Evolutionary conservation across 495 filamentous ascomycete genomes (phyloP), one percentile per base, ranked within the genome.

Genomic region (Penicillium fimorum): DNA sequence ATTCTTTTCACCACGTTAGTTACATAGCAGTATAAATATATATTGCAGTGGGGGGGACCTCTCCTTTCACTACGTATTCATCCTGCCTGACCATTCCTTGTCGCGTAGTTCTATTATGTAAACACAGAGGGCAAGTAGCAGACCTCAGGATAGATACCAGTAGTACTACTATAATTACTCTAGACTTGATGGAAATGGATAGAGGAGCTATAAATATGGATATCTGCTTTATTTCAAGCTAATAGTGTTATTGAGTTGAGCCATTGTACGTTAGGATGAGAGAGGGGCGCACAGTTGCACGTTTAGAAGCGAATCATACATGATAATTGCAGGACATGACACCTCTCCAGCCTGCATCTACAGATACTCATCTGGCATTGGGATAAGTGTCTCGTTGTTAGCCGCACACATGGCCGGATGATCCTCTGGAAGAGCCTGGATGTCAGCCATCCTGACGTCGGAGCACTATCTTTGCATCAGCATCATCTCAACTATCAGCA

Each of bases 381-480:
- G 42, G 42, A 44, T 44, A 22, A 44, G 20, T 13, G 42, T 44
- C 42, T 44, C 42, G 20, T 44, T 44, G 42, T 44, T 44, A 44
- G 42, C 42, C 42, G 42, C 42, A 44, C 42, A 44, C 42, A 44
- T 44, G 25, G 42, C 42, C 18, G 42, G 42, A 44, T 44, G 42
- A 0, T 44, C 42, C 42, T 44, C 42, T 20, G 42, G 42, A 25
- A 44, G 20, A 25, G 42, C 42, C 42, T 44, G 2, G 20, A 44
- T 44, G 17, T 22, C 42, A 22, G 42, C 42, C 42, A 44, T 44
- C 42, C 25, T 44, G 20, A 44, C 42, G 20, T 44, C 42, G 42
- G 42, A 44, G 42, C 42, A 44, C 42, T 22, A 44, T 25, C 7
- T 25, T 25, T 44, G 18, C 42, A 44, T 44, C 42, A 44, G 42